Percentiles rank a stretch among this genome's conserved stretches.
phyloP scores from a whole-genome alignment of 202 grass and related monocot species.

The Dendrocalamus latiflorus region DNA sequence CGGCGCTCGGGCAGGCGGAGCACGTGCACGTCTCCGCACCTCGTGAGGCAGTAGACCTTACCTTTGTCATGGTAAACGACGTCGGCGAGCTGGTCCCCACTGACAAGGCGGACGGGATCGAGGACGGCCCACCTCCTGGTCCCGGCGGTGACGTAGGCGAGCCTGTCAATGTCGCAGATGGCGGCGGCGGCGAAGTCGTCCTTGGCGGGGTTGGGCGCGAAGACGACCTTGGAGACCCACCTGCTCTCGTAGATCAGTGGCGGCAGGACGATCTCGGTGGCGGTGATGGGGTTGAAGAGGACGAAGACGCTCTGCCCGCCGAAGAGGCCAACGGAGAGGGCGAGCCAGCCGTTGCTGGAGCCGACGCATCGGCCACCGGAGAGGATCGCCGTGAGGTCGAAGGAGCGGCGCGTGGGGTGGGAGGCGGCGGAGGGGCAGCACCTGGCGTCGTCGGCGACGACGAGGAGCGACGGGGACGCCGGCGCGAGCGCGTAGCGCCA shows the following conservation, averaged over 20 bases:
- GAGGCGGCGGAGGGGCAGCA: constrained; percentile 32
- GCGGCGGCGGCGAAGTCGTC: constrained; percentile 51
- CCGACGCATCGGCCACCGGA: constrained; percentile 39
- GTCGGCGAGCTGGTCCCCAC: constrained; percentile 47
- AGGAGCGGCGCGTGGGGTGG: constrained; percentile 34
- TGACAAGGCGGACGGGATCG: constrained; percentile 22
- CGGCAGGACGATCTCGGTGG: constrained; percentile 44
- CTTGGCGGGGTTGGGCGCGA: constrained; percentile 40
- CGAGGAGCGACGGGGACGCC: constrained; percentile 37
- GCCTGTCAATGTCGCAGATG: constrained; percentile 53
- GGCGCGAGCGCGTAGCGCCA: constrained; percentile 45
- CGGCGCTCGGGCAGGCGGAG: constrained; percentile 46
- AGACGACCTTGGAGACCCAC: constrained; percentile 61
- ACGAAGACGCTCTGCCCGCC: constrained; percentile 29
- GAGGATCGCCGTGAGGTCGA: constrained; percentile 45
- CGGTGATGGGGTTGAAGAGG: constrained; percentile 49
- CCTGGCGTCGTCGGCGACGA: constrained; percentile 33
- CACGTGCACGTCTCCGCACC: constrained; percentile 47
- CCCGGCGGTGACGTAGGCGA: constrained; percentile 56
- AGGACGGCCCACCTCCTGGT: constrained; percentile 51
- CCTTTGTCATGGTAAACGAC: constrained; percentile 49
- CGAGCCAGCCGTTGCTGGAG: constrained; percentile 62
- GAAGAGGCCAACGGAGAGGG: constrained; percentile 33
- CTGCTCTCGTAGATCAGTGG: constrained; percentile 53
- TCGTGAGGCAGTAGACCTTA: constrained; percentile 60